A percentile compares a stretch with the other conserved stretches of the same genome.
Conservation (phyloP, 1,284 basidiomycete genomes). For the Pholiota adiposa region DNA sequence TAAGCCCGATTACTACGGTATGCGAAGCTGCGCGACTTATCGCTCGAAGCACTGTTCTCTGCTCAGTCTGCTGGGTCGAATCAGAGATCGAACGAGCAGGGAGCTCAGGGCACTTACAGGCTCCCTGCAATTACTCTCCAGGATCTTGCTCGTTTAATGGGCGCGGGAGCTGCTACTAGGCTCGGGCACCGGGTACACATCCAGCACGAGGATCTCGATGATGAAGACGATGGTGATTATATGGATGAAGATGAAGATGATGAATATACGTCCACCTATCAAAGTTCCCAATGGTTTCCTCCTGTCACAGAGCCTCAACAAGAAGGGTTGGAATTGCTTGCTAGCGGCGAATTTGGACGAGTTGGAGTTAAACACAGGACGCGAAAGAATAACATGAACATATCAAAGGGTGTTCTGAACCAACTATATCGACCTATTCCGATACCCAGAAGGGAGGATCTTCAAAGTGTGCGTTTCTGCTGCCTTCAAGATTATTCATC, state of each 20-base stretch:
- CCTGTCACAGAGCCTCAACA: conserved; percentile 69
- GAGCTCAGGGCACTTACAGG: conserved; percentile 18
- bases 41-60: conserved; percentile 44
- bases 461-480: conserved; percentile 21
- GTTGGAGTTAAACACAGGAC: conserved; percentile 51
- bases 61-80: conserved; percentile 34
- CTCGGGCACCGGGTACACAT: conserved; percentile 33
- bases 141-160: conserved; percentile 33
- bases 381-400: conserved; percentile 44
- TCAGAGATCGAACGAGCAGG: conserved; percentile 8
- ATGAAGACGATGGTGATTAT: conserved; percentile 42
- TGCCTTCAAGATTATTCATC: conserved; percentile 4
- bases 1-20: not conserved
- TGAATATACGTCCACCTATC: conserved; percentile 4
- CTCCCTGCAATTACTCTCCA: conserved; percentile 36
- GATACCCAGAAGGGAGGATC: conserved; percentile 31
- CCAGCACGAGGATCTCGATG: conserved; percentile 42
- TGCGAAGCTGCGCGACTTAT: conserved; percentile 4
- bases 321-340: conserved; percentile 72
- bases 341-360: conserved; percentile 87
- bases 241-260: conserved; percentile 27
- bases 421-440: conserved; percentile 43
- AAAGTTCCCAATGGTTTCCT: conserved; percentile 43
- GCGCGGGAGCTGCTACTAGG: conserved; percentile 10
- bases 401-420: conserved; percentile 52